These are phyloP conservation scores for Protea cynaroides DNA, from an alignment of 164 flowering plant genomes.

Conservation along the genomic window DNA sequence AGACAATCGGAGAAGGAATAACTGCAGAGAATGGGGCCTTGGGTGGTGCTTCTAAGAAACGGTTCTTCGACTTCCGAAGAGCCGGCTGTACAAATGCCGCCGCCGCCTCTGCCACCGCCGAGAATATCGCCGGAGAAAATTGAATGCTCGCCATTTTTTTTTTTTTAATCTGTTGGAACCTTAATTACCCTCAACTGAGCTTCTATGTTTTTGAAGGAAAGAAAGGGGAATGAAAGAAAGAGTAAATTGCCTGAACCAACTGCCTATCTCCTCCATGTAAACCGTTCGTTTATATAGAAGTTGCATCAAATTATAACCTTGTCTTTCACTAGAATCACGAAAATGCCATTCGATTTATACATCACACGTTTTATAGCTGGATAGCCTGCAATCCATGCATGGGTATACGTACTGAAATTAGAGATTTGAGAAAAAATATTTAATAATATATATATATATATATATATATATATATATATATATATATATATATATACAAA, in stretches of 20 bases:
- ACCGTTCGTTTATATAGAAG: not conserved
- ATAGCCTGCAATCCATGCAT: no score
- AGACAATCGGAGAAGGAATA: not conserved
- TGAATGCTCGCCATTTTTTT: not conserved
- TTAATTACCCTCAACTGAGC: no score
- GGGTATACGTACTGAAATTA: no score
- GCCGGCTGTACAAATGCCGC: not conserved
- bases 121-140: not conserved
- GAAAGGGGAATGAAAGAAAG: not conserved
- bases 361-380: no score
- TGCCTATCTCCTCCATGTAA: not conserved
- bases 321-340: not conserved
- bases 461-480: no score
- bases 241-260: no score
- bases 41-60: not conserved
- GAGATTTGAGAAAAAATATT: no score
- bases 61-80: not conserved
- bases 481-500: no score
- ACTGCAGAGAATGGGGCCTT: not conserved
- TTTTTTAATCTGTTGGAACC: not conserved
- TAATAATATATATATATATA: no score
- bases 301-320: not conserved
- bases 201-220: not conserved
- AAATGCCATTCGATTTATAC: not conserved
- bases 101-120: not conserved